Percentiles rank a stretch among this genome's conserved stretches.
These are phyloP conservation scores for Botrytis porri DNA, from an alignment of 2,329 filamentous ascomycete genomes.

Conservation along the genomic window DNA sequence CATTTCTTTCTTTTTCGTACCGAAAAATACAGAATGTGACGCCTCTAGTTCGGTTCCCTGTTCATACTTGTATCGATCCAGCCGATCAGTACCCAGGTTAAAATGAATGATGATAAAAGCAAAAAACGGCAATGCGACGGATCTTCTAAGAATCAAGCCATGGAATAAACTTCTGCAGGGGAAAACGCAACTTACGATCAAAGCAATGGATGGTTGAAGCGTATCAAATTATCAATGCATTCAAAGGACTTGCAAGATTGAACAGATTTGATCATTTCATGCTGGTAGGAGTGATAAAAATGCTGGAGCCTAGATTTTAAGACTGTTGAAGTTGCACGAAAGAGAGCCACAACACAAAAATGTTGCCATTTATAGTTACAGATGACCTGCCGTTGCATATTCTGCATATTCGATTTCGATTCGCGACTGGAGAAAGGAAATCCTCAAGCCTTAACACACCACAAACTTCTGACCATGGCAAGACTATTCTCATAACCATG, in stretches of 20 bases:
- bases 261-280: not conserved
- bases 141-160: not conserved
- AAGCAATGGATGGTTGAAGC: not conserved
- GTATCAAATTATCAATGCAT: not conserved
- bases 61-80: not conserved
- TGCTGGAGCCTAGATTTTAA: conserved; percentile 17
- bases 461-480: not conserved
- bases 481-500: not conserved
- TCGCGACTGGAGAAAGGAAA: conserved; percentile 10
- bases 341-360: conserved; percentile 4
- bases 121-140: not conserved
- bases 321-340: conserved; percentile 13
- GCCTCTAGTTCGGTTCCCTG: not conserved
- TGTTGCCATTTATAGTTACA: conserved; percentile 14
- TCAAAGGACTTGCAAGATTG: not conserved
- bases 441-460: conserved; percentile 1
- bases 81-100: not conserved
- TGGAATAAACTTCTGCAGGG: conserved; percentile 6
- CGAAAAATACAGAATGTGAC: not conserved
- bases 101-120: not conserved
- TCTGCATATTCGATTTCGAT: conserved; percentile 17
- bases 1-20: conserved; percentile 13
- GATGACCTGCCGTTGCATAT: conserved; percentile 14
- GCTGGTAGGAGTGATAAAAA: conserved; percentile 5
- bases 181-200: not conserved